A percentile compares a stretch with the other conserved stretches of the same genome.
phyloP scores from a whole-genome alignment of 2,329 filamentous ascomycete species.

The Stagonosporopsis chrysanthemi region DNA sequence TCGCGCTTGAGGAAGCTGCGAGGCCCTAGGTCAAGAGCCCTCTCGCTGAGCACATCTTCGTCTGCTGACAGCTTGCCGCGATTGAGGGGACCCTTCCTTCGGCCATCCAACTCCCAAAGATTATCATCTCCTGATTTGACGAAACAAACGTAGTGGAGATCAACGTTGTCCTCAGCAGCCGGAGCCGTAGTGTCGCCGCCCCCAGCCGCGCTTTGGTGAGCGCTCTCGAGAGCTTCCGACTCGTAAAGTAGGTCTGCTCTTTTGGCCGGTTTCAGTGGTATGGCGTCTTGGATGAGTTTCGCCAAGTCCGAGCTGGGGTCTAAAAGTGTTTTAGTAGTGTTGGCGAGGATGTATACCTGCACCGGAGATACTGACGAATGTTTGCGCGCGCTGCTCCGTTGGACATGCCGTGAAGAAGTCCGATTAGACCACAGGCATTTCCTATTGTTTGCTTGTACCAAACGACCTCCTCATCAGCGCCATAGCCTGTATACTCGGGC shows the following conservation, averaged over 20 bases:
- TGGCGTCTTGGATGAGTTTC: conserved; percentile 72
- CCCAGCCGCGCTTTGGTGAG: conserved; percentile 79
- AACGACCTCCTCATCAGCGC: conserved; percentile 75
- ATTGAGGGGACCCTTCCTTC: conserved; percentile 75
- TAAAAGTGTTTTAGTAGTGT: conserved; percentile 32
- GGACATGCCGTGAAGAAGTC: conserved; percentile 80
- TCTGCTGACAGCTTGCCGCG: conserved; percentile 56
- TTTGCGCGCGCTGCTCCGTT: conserved; percentile 73
- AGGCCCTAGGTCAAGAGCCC: conserved; percentile 75
- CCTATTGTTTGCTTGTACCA: conserved; percentile 98
- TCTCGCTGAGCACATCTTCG: conserved; percentile 67
- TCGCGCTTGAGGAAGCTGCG: conserved; percentile 67
- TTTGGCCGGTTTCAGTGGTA: conserved; percentile 69
- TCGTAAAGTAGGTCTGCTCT: conserved; percentile 80
- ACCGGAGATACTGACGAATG: conserved; percentile 35
- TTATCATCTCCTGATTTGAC: conserved; percentile 74
- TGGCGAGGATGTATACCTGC: background rate
- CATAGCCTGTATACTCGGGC: conserved; percentile 71
- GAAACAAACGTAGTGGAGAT: conserved; percentile 96
- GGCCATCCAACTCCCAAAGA: conserved; percentile 83
- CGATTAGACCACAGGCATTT: conserved; percentile 94
- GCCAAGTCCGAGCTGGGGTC: conserved; percentile 65
- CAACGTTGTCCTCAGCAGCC: conserved; percentile 78
- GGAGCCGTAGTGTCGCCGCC: conserved; percentile 82
- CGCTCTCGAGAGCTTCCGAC: conserved; percentile 75